phyloP scores from a whole-genome alignment of 139 green algal genomes.

The Ettlia oleoabundans region DNA sequence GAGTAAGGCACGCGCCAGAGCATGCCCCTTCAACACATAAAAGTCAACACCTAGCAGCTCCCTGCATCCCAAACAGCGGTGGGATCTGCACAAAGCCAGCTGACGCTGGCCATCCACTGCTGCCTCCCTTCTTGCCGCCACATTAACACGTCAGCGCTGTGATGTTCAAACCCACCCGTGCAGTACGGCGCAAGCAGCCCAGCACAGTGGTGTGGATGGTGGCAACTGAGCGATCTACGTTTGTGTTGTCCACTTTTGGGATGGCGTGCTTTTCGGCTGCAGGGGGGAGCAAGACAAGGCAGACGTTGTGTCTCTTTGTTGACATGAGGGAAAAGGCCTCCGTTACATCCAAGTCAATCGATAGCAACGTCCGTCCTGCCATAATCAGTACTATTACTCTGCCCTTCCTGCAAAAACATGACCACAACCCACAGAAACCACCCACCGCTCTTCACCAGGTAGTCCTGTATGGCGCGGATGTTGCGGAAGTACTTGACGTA shows the following conservation, averaged over 20 bases:
- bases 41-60: background rate
- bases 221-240: slow-evolving; percentile 88
- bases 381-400: too few species aligned
- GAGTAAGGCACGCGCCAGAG: background rate
- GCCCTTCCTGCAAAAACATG: too few species aligned
- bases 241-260: slow-evolving; percentile 93
- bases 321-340: background rate
- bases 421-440: too few species aligned
- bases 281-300: background rate
- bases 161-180: background rate
- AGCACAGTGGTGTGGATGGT: slow-evolving; percentile 90
- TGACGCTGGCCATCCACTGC: too few species aligned
- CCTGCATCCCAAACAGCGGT: too few species aligned
- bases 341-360: too few species aligned
- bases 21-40: background rate
- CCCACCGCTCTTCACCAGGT: slow-evolving; percentile 52
- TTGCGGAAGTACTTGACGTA: slow-evolving; percentile 88
- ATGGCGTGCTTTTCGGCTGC: slow-evolving; percentile 79
- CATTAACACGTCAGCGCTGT: too few species aligned
- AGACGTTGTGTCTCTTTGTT: background rate
- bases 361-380: background rate
- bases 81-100: too few species aligned
- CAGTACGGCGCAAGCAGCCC: slow-evolving; percentile 58
- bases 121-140: background rate
- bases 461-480: slow-evolving; percentile 91